Evolutionary conservation across 148 eudicot genomes (phyloP).

Genomic region (Rhododendron kiyosumense): DNA sequence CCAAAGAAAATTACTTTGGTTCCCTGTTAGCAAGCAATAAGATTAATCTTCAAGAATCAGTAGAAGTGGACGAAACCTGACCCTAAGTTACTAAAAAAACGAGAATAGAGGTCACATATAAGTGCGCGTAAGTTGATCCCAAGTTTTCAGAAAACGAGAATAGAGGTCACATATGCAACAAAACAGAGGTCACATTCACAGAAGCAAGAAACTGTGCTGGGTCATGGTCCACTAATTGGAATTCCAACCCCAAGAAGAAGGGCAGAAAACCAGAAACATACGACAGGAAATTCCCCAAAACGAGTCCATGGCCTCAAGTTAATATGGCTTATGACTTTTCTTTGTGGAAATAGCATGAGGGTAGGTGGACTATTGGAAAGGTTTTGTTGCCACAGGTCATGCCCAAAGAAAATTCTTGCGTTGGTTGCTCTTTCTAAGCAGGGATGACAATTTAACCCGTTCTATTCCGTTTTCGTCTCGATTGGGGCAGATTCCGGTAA

Average conservation of each 20-base stretch:
- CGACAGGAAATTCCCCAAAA: background rate
- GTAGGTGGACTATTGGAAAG: background rate
- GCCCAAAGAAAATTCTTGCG: background rate
- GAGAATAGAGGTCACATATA: too few species aligned
- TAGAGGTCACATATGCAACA: too few species aligned
- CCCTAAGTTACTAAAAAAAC: too few species aligned
- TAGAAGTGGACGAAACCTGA: too few species aligned
- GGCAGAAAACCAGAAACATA: background rate
- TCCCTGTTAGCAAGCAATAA: too few species aligned
- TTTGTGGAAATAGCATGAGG: background rate
- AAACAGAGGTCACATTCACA: too few species aligned
- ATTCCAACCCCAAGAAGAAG: background rate
- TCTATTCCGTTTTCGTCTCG: background rate
- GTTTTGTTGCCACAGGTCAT: background rate
- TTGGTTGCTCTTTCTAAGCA: background rate
- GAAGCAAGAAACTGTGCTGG: background rate
- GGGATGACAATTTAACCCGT: background rate
- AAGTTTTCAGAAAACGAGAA: too few species aligned
- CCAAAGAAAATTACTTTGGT: too few species aligned
- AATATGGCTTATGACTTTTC: background rate
- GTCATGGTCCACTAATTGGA: background rate
- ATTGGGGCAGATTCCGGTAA: too few species aligned
- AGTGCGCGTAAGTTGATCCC: too few species aligned
- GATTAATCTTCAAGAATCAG: too few species aligned
- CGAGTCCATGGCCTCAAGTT: background rate